Conservation (phyloP, 148 eudicot species). For the Persicaria tinctoria region DNA sequence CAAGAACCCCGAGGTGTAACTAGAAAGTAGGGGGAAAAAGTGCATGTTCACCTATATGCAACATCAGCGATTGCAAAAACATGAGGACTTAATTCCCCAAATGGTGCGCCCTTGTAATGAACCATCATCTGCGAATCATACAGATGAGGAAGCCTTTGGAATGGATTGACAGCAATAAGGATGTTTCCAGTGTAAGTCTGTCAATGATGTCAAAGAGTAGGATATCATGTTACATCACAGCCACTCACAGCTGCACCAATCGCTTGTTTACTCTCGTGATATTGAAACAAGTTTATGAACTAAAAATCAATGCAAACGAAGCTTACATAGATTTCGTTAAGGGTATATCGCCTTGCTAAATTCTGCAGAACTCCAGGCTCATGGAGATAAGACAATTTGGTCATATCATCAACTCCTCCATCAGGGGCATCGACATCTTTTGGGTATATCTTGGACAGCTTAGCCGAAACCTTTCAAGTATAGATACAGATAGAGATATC, state of each 20-base stretch:
- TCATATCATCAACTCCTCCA: slow-evolving; percentile 97
- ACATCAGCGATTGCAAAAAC: slow-evolving; percentile 82
- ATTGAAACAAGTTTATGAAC: slow-evolving; percentile 6
- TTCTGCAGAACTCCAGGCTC: slow-evolving; percentile 94
- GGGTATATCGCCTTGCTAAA: slow-evolving; percentile 55
- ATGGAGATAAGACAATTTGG: slow-evolving; percentile 80
- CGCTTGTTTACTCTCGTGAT: slow-evolving; percentile 19
- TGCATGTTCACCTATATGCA: slow-evolving; percentile 58
- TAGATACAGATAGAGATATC: neutral
- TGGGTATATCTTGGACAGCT: slow-evolving; percentile 51
- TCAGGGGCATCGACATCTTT: slow-evolving; percentile 84
- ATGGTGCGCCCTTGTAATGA: slow-evolving; percentile 76
- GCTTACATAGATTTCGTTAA: slow-evolving; percentile 86
- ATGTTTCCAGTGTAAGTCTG: slow-evolving; percentile 95
- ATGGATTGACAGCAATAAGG: slow-evolving; percentile 85
- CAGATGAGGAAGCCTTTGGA: slow-evolving; percentile 67
- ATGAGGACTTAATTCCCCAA: slow-evolving; percentile 91
- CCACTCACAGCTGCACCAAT: slow-evolving; percentile 18
- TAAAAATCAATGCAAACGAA: slow-evolving; percentile 8
- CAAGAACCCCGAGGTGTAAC: neutral
- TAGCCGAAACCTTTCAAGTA: slow-evolving; percentile 37
- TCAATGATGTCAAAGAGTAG: slow-evolving; percentile 40
- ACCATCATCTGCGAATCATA: slow-evolving; percentile 82
- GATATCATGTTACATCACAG: slow-evolving; percentile 7
- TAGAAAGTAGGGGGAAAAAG: neutral